A percentile compares a stretch with the other conserved stretches of the same genome.
Evolutionary conservation across 148 eudicot species (phyloP).

Genomic region (Chenopodium suecicum): DNA sequence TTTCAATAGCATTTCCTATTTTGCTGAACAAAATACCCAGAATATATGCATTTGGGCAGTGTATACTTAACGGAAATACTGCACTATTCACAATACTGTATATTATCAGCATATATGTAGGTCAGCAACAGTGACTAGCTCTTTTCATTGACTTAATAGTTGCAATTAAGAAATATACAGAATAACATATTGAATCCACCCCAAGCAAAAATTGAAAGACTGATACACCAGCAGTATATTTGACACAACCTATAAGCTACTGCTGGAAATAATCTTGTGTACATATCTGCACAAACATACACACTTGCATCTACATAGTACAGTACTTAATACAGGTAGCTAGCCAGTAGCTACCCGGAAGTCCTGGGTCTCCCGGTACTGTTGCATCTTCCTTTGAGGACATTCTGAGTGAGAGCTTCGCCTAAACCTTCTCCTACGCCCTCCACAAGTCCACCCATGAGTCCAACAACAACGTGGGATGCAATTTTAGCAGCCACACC

Average conservation of each 20-base stretch:
- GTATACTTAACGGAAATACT: background rate
- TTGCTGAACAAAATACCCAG: background rate
- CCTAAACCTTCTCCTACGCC: constrained; percentile 69
- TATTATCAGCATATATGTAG: background rate
- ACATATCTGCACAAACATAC: background rate
- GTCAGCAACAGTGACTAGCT: background rate
- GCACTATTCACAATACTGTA: background rate
- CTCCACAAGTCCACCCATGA: constrained; percentile 54
- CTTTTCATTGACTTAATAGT: background rate
- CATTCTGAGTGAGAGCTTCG: constrained; percentile 45
- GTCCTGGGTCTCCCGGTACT: constrained; percentile 1
- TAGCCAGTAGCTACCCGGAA: constrained; percentile 4
- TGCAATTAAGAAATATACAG: background rate
- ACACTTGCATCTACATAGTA: constrained; percentile 1
- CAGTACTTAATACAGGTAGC: background rate
- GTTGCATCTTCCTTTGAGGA: constrained; percentile 30
- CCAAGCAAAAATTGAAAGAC: background rate
- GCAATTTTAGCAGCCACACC: constrained; percentile 47
- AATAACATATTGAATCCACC: background rate
- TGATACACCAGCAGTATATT: background rate
- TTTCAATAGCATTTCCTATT: background rate
- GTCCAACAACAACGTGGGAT: constrained; percentile 45
- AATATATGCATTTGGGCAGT: background rate
- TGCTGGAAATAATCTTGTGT: background rate
- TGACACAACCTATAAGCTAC: background rate